phyloP scores from a whole-genome alignment of 176 grass and related monocot species.

The Oryza coarctata region DNA sequence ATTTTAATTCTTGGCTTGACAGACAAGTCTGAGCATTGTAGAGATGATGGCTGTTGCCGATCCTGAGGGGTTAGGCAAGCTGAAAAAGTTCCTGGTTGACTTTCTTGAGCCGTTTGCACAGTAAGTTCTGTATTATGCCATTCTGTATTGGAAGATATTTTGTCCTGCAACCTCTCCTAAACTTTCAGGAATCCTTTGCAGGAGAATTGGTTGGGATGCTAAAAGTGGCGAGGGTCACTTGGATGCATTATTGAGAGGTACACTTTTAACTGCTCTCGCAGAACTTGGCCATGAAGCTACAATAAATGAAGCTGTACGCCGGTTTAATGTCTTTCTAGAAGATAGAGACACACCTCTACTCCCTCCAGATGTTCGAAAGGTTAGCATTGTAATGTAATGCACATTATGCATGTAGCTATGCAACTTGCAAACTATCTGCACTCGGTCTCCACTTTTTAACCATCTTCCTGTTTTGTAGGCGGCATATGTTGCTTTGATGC shows the following conservation, averaged over 20 bases:
- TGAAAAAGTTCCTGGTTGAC: conserved; percentile 79
- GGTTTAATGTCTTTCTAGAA: conserved; percentile 70
- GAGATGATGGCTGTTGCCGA: conserved; percentile 65
- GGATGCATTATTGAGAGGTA: conserved; percentile 81
- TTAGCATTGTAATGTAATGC: conserved; percentile 25
- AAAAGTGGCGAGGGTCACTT: conserved; percentile 65
- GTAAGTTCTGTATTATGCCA: conserved; percentile 49
- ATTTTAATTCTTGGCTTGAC: conserved; percentile 26
- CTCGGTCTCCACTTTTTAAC: conserved; percentile 5
- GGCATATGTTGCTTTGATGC: conserved; percentile 86
- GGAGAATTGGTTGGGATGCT: conserved; percentile 87
- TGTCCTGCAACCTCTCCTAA: conserved; percentile 20
- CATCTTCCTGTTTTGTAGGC: conserved; percentile 53
- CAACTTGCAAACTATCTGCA: conserved; percentile 6
- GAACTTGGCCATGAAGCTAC: conserved; percentile 71
- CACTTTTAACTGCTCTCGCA: conserved; percentile 59
- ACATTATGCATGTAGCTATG: conserved; percentile 22
- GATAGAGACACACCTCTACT: conserved; percentile 74
- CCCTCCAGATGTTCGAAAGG: conserved; percentile 82
- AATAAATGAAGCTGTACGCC: conserved; percentile 61
- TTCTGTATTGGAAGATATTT: conserved; percentile 23
- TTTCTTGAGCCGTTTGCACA: conserved; percentile 68
- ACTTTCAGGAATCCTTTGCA: conserved; percentile 30
- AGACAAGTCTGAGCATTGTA: conserved; percentile 68
- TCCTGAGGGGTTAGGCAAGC: conserved; percentile 57